phyloP scores from a whole-genome alignment of 2,329 filamentous ascomycete species.

The Sporothrix globosa region DNA sequence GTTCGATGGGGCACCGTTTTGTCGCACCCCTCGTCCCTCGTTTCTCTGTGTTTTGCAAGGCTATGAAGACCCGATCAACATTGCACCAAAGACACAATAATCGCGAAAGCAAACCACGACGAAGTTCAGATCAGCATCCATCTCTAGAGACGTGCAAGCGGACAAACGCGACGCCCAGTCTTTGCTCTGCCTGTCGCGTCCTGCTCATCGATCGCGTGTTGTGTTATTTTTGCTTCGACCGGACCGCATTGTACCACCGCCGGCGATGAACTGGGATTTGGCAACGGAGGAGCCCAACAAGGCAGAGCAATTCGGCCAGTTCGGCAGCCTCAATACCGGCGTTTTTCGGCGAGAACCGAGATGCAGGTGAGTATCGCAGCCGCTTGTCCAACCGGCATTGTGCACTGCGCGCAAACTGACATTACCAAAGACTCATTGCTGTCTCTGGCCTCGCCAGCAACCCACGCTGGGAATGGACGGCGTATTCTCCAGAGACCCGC shows the following conservation, averaged over 20 bases:
- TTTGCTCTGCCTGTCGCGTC: background rate
- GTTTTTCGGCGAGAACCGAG: background rate
- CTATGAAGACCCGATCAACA: constrained; percentile 10
- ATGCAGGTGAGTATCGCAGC: constrained; percentile 9
- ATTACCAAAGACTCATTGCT: constrained; percentile 10
- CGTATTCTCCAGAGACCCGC: constrained; percentile 15
- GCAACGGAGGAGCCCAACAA: constrained; percentile 3
- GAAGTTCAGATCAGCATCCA: background rate
- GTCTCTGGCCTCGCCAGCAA: constrained; percentile 21
- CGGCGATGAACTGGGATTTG: constrained; percentile 23
- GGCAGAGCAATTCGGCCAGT: constrained; percentile 16
- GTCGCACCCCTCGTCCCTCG: background rate
- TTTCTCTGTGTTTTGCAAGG: constrained; percentile 3
- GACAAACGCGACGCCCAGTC: background rate
- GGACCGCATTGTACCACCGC: background rate
- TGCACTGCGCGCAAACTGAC: background rate
- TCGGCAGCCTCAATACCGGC: background rate
- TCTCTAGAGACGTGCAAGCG: background rate
- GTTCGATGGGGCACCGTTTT: background rate
- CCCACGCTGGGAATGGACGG: constrained; percentile 21
- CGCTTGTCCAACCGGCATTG: background rate
- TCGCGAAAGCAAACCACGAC: background rate
- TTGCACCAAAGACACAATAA: background rate
- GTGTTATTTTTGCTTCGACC: background rate
- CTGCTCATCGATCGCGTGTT: constrained; percentile 6